Conservation (phyloP, 768 basidiomycete genomes). For the Lentinula sp. region DNA sequence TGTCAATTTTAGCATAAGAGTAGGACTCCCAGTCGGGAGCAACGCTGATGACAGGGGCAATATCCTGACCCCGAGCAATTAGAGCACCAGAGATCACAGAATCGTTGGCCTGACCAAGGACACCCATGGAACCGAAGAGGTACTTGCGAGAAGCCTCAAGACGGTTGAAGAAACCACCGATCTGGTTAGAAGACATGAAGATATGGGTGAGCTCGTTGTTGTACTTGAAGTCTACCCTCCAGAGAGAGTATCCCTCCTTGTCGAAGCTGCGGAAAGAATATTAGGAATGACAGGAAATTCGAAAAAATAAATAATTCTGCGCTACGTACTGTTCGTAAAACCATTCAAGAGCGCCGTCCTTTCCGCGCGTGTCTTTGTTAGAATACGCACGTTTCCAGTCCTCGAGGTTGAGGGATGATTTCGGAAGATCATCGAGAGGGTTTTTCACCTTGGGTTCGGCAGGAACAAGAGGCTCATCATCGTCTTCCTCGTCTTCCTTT, state of each 20-base stretch:
- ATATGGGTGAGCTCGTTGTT: conserved; percentile 85
- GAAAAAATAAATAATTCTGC: neutral
- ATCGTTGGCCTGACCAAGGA: conserved; percentile 75
- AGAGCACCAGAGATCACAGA: conserved; percentile 78
- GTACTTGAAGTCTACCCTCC: conserved; percentile 97
- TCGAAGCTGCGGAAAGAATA: conserved; percentile 56
- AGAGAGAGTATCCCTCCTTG: conserved; percentile 81
- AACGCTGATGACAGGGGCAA: conserved; percentile 61
- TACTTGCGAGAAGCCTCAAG: conserved; percentile 97
- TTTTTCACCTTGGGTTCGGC: conserved; percentile 90
- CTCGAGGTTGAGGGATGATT: conserved; percentile 82
- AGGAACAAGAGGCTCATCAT: conserved; percentile 67
- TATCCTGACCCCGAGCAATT: conserved; percentile 77
- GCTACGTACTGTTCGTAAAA: conserved; percentile 84
- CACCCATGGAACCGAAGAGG: conserved; percentile 89
- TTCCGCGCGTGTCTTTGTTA: conserved; percentile 91
- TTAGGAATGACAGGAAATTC: neutral
- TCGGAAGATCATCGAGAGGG: conserved; percentile 89
- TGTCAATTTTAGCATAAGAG: conserved; percentile 69
- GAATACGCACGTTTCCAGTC: conserved; percentile 99
- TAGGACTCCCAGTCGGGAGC: conserved; percentile 95
- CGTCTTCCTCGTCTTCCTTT: conserved; percentile 57
- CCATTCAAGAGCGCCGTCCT: conserved; percentile 86
- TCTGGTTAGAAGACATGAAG: conserved; percentile 94
- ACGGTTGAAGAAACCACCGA: conserved; percentile 96